Evolutionary conservation across 225 moss, liverwort and hornwort species (phyloP).

Genomic region (Sphagnum tenellum): DNA sequence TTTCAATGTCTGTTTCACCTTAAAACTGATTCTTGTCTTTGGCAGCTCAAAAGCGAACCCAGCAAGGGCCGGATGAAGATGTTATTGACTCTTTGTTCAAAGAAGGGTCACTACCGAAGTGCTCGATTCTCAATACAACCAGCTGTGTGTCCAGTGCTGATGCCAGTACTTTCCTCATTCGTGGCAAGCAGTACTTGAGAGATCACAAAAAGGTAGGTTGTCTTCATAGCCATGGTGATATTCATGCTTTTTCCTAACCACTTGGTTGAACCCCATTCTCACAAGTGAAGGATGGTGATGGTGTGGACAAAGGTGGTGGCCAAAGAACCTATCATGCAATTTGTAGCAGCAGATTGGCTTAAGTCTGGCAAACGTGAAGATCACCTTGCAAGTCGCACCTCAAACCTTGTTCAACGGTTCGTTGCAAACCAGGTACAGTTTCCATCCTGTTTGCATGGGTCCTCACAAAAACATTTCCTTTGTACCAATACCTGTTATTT

Average conservation of each 20-base stretch:
- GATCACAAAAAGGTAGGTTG: constrained; percentile 67
- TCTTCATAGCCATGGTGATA: neutral
- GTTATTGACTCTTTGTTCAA: constrained; percentile 51
- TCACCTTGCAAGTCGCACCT: constrained; percentile 68
- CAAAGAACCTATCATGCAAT: constrained; percentile 84
- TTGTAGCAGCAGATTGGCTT: constrained; percentile 92
- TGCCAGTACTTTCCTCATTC: constrained; percentile 76
- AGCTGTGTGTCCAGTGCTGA: constrained; percentile 75
- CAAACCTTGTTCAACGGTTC: constrained; percentile 56
- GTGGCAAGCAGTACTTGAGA: constrained; percentile 71
- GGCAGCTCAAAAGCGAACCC: constrained; percentile 81
- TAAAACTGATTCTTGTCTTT: neutral
- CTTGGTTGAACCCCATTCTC: no score
- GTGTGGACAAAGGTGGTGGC: constrained; percentile 57
- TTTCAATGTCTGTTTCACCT: neutral
- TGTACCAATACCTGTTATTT: no score
- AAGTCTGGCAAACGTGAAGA: constrained; percentile 89
- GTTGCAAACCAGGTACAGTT: constrained; percentile 37
- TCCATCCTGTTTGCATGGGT: neutral
- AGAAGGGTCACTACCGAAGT: constrained; percentile 69
- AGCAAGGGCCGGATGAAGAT: constrained; percentile 54
- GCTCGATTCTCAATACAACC: constrained; percentile 23
- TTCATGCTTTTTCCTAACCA: no score
- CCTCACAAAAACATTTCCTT: neutral
- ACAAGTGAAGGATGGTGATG: neutral